phyloP scores from a whole-genome alignment of 1,284 basidiomycete species.

The Phaffia rhodozyma region DNA sequence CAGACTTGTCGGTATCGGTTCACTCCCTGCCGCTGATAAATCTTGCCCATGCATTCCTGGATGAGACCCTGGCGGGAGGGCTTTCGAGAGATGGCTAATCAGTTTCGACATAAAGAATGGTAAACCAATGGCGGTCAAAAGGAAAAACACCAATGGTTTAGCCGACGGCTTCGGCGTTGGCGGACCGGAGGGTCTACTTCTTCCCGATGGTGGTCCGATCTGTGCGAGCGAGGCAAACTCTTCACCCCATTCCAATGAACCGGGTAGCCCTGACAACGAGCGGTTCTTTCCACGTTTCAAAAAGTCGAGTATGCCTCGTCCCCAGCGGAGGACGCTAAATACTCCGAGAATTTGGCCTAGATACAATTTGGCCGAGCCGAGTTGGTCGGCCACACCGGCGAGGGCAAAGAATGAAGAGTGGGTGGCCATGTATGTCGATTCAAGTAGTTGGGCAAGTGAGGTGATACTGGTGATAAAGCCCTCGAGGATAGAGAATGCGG shows the following conservation, averaged over 20 bases:
- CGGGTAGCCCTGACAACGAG: not conserved
- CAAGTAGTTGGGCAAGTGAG: slow-evolving; percentile 94
- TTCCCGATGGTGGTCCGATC: slow-evolving; percentile 12
- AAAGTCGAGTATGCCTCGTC: slow-evolving; percentile 33
- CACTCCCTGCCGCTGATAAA: slow-evolving; percentile 28
- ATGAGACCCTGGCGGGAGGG: slow-evolving; percentile 30
- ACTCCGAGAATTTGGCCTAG: slow-evolving; percentile 86
- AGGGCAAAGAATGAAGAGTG: slow-evolving; percentile 98
- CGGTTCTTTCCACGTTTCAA: slow-evolving; percentile 32
- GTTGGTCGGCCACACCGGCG: slow-evolving; percentile 94
- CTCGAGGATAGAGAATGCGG: slow-evolving; percentile 86
- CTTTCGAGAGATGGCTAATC: slow-evolving; percentile 60
- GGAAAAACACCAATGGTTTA: slow-evolving; percentile 88
- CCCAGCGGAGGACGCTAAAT: slow-evolving; percentile 75
- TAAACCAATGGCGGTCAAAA: slow-evolving; percentile 87
- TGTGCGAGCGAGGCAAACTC: slow-evolving; percentile 28
- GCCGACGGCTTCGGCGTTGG: slow-evolving; percentile 53
- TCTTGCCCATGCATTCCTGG: slow-evolving; percentile 19
- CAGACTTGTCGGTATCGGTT: slow-evolving; percentile 46
- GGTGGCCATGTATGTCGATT: slow-evolving; percentile 96
- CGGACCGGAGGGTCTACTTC: slow-evolving; percentile 17
- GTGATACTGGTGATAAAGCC: slow-evolving; percentile 92
- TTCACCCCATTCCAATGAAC: slow-evolving; percentile 31
- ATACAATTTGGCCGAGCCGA: slow-evolving; percentile 79
- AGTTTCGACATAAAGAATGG: slow-evolving; percentile 91